phyloP scores from a whole-genome alignment of 1,139 yeast species.

The Zygoascus sp. region DNA sequence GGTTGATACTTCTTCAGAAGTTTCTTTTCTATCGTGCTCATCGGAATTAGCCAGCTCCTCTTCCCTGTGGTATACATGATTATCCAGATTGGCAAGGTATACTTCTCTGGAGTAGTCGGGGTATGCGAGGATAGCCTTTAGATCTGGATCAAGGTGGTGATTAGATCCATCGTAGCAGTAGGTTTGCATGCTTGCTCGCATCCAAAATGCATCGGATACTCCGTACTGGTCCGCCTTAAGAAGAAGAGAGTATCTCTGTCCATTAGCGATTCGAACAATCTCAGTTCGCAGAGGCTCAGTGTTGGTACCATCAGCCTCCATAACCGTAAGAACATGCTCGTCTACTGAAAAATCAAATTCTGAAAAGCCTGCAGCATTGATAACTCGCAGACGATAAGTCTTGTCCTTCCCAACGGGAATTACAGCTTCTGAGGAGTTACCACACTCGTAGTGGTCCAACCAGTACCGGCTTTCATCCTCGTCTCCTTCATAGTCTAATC shows the following conservation, averaged over 20 bases:
- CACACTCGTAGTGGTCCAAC: slow-evolving; percentile 15
- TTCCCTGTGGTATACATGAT: not conserved
- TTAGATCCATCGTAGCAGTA: slow-evolving; percentile 38
- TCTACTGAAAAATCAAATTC: slow-evolving; percentile 30
- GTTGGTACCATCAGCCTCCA: slow-evolving; percentile 67
- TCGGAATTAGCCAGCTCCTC: too few relatives aligned
- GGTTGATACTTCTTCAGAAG: not conserved
- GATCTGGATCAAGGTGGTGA: slow-evolving; percentile 35
- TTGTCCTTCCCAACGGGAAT: slow-evolving; percentile 18
- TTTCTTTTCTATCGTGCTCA: not conserved
- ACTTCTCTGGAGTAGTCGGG: slow-evolving; percentile 18
- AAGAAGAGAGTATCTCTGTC: slow-evolving; percentile 67
- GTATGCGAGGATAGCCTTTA: slow-evolving; percentile 36
- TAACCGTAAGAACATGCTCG: slow-evolving; percentile 49
- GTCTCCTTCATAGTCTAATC: slow-evolving; percentile 38
- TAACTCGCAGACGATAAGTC: slow-evolving; percentile 27
- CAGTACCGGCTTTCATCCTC: slow-evolving; percentile 13
- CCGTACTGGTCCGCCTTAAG: slow-evolving; percentile 29
- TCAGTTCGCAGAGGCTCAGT: slow-evolving; percentile 56
- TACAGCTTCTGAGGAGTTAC: slow-evolving; percentile 18
- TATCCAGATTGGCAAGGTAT: slow-evolving; percentile 4
- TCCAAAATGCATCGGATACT: slow-evolving; percentile 28
- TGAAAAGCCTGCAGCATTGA: slow-evolving; percentile 32
- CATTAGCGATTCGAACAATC: slow-evolving; percentile 59
- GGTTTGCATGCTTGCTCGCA: slow-evolving; percentile 38